Percentiles rank a stretch among this genome's conserved stretches.
phyloP scores from a whole-genome alignment of 192 early-diverging fungal genomes.

The Podila epicladia region DNA sequence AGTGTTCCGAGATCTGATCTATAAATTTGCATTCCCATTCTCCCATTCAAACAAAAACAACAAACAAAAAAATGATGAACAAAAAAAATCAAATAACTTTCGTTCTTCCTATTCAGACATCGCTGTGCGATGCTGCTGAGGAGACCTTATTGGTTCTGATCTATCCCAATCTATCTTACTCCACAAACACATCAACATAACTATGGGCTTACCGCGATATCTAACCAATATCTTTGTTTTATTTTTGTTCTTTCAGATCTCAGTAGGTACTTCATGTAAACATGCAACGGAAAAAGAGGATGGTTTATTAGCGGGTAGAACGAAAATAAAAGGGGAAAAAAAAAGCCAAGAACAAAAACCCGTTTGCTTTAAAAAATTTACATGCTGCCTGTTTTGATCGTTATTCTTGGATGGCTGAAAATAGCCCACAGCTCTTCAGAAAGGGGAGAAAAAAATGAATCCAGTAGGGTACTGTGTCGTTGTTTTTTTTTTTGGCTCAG shows the following conservation, averaged over 20 bases:
- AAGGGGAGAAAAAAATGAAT: too few species aligned
- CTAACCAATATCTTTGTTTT: background rate
- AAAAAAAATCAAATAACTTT: slow-evolving; percentile 50
- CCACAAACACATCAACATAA: background rate
- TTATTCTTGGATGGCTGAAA: background rate
- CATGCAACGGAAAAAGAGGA: background rate
- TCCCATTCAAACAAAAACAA: background rate
- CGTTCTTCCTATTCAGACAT: slow-evolving; percentile 53
- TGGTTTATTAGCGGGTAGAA: background rate
- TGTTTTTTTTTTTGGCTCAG: slow-evolving; percentile 6
- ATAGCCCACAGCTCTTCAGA: background rate
- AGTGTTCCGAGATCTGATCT: background rate
- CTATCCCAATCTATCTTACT: background rate
- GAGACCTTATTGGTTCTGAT: slow-evolving; percentile 19
- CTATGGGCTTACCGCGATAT: background rate
- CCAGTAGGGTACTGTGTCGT: background rate
- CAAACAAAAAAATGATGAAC: slow-evolving; percentile 20
- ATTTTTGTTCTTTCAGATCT: background rate
- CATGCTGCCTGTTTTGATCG: background rate
- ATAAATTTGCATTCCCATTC: background rate
- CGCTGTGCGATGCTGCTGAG: slow-evolving; percentile 48
- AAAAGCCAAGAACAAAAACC: background rate
- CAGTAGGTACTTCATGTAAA: background rate
- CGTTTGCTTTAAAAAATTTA: background rate
- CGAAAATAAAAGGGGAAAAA: background rate